Conservation (phyloP, 805 yeast genomes). For the Brettanomyces anomalus region DNA sequence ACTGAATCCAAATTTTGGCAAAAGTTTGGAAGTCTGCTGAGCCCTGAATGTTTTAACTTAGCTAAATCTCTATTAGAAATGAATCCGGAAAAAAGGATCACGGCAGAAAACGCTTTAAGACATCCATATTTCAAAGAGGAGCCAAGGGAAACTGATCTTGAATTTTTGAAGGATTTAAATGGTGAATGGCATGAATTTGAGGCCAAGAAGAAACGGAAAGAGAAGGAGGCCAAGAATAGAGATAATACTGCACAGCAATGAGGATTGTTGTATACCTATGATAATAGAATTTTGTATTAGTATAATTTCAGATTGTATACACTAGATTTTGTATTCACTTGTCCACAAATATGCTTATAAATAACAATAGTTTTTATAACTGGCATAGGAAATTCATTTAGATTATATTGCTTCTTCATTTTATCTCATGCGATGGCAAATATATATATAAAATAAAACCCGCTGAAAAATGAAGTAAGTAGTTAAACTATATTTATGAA, state of each 20-base stretch:
- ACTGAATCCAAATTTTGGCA: conserved; percentile 31
- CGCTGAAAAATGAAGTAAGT: too few relatives aligned
- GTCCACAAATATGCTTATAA: too few relatives aligned
- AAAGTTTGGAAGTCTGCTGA: conserved; percentile 31
- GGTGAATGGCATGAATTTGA: conserved; percentile 98
- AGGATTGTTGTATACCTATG: background rate
- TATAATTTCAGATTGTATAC: too few relatives aligned
- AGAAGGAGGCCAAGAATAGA: conserved; percentile 1
- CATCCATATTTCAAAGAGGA: conserved; percentile 65
- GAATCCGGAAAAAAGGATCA: conserved; percentile 60
- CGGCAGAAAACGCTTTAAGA: conserved; percentile 60
- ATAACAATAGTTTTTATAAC: too few relatives aligned
- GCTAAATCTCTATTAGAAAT: conserved; percentile 54
- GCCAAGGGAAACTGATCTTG: conserved; percentile 55
- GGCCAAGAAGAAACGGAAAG: conserved; percentile 66
- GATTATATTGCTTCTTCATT: too few relatives aligned
- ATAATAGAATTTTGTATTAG: too few relatives aligned
- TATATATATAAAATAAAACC: too few relatives aligned
- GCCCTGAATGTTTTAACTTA: conserved; percentile 51
- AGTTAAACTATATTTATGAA: too few relatives aligned
- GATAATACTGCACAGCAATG: background rate
- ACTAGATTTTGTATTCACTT: too few relatives aligned
- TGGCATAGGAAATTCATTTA: too few relatives aligned
- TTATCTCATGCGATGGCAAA: too few relatives aligned
- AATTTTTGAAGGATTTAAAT: conserved; percentile 41